Evolutionary conservation across 1,284 basidiomycete species (phyloP).

Genomic region (Singerocomus inundabilis): DNA sequence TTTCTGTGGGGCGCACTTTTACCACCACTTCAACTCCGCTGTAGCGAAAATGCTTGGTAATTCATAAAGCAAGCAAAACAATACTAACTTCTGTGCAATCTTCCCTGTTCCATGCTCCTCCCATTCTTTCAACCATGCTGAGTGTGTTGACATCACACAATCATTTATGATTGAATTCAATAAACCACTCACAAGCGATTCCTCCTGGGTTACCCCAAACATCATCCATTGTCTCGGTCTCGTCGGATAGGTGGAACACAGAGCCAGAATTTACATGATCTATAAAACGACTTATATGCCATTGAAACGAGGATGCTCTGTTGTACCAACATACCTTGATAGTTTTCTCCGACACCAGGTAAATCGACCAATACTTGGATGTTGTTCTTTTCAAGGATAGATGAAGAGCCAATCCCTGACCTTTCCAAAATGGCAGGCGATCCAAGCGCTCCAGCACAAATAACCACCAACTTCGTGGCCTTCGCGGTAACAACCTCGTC

Average conservation of each 20-base stretch:
- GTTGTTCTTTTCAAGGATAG: too few relatives aligned
- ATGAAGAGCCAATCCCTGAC: too few relatives aligned
- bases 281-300: conserved; percentile 10
- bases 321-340: too few relatives aligned
- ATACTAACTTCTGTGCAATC: conserved; percentile 48
- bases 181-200: conserved; percentile 32
- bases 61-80: background rate
- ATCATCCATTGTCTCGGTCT: too few relatives aligned
- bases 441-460: too few relatives aligned
- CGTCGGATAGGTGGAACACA: conserved; percentile 39
- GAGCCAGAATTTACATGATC: conserved; percentile 46
- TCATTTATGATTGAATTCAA: too few relatives aligned
- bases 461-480: conserved; percentile 24
- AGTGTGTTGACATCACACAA: background rate
- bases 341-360: too few relatives aligned
- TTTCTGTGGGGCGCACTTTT: conserved; percentile 39
- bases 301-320: too few relatives aligned
- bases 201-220: conserved; percentile 39
- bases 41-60: background rate
- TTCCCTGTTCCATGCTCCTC: conserved; percentile 43
- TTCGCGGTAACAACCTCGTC: conserved; percentile 26
- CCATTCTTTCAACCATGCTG: conserved; percentile 46
- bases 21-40: conserved; percentile 40
- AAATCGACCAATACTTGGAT: too few relatives aligned
- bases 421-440: too few relatives aligned